phyloP scores from a whole-genome alignment of 2,329 filamentous ascomycete species.

The Aspergillus melleus region DNA sequence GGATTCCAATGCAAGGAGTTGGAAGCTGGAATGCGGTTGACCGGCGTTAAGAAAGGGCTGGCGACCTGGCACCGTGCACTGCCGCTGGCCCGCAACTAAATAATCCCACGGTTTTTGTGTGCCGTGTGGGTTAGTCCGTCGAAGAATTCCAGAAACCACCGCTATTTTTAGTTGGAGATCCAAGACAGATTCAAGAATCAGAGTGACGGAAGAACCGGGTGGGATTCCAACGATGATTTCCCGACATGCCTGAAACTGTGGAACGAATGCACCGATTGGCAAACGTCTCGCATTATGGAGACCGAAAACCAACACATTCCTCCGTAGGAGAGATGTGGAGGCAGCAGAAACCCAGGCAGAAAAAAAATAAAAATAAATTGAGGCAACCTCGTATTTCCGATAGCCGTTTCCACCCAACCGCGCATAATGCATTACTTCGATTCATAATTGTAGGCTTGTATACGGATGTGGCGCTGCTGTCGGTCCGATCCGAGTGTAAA shows the following conservation, averaged over 20 bases:
- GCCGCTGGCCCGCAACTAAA: conserved; percentile 1
- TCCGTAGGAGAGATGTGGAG: not conserved
- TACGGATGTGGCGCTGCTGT: not conserved
- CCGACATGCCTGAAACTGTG: not conserved
- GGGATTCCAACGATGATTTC: conserved; percentile 4
- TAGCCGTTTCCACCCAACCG: not conserved
- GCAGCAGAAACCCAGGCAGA: not conserved
- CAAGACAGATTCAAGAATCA: conserved; percentile 9
- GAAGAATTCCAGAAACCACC: conserved; percentile 33
- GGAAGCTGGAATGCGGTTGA: not conserved
- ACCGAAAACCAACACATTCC: not conserved
- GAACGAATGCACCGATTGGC: not conserved
- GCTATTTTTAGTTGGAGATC: conserved; percentile 31
- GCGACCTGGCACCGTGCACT: conserved; percentile 3
- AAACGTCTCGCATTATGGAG: not conserved
- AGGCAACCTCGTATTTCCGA: not conserved
- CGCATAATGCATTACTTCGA: not conserved
- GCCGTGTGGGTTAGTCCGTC: conserved; percentile 16
- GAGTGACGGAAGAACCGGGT: conserved; percentile 1
- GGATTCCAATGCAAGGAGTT: not conserved
- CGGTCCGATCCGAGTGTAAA: not conserved
- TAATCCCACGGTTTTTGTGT: not conserved
- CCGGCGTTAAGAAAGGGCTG: not conserved
- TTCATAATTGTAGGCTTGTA: not conserved
- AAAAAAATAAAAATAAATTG: not conserved